Evolutionary conservation across 352 stramenopile genomes (phyloP).

Genomic region (Globisporangium uncinulatum): DNA sequence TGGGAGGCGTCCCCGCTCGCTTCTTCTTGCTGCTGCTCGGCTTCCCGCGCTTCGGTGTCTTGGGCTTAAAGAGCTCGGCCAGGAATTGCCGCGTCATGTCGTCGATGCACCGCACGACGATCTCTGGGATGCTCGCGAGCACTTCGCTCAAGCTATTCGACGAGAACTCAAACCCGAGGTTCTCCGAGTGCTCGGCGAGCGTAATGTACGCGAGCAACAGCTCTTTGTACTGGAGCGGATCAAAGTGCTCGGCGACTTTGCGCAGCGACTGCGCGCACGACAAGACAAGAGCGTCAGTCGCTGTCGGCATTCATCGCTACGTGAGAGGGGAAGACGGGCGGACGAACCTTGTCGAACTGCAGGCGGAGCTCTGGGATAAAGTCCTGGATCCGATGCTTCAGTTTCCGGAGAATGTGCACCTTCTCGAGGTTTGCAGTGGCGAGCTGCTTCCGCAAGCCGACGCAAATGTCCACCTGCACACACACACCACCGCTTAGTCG

Average conservation of each 20-base stretch:
- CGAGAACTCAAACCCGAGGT: slow-evolving; percentile 75
- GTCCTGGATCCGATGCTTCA: slow-evolving; percentile 57
- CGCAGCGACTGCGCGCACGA: slow-evolving; percentile 44
- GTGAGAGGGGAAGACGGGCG: background rate
- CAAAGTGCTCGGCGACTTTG: slow-evolving; percentile 62
- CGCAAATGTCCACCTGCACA: slow-evolving; percentile 65
- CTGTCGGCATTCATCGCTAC: background rate
- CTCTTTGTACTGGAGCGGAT: slow-evolving; percentile 71
- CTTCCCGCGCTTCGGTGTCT: background rate
- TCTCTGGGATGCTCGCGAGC: slow-evolving; percentile 70
- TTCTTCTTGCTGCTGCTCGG: background rate
- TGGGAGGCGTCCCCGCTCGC: background rate
- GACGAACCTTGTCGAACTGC: slow-evolving; percentile 68
- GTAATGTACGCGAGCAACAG: slow-evolving; percentile 80
- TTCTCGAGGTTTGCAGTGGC: slow-evolving; percentile 34
- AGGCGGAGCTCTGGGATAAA: slow-evolving; percentile 65
- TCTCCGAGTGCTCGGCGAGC: slow-evolving; percentile 70
- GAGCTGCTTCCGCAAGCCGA: slow-evolving; percentile 47
- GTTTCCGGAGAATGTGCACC: slow-evolving; percentile 53
- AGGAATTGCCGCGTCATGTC: slow-evolving; percentile 55
- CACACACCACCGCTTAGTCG: background rate
- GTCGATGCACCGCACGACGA: slow-evolving; percentile 74
- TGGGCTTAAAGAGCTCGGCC: slow-evolving; percentile 31
- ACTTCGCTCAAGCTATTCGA: slow-evolving; percentile 58
- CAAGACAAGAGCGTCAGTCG: background rate